These are phyloP conservation scores for Biscutella laevigata DNA, from an alignment of 441 rosid species.

Conservation along the genomic window DNA sequence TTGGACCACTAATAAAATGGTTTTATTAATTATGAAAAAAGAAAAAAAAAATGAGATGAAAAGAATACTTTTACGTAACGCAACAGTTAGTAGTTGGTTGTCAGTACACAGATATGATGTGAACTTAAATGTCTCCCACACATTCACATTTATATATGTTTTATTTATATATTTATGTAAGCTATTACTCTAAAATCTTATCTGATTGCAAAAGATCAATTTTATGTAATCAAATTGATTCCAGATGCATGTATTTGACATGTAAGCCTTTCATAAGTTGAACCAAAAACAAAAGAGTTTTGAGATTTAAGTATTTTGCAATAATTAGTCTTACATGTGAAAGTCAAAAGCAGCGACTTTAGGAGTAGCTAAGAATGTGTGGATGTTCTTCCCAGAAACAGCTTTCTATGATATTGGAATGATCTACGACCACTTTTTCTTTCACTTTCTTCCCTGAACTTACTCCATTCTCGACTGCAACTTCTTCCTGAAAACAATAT, in stretches of 20 bases:
- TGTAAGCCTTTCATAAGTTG: neutral
- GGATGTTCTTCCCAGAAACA: slow-evolving; percentile 59
- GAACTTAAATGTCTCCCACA: slow-evolving; percentile 11
- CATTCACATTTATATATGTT: neutral
- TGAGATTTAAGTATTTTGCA: neutral
- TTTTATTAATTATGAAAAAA: neutral
- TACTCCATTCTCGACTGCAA: slow-evolving; percentile 27
- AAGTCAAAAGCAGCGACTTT: slow-evolving; percentile 1
- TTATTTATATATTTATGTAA: neutral
- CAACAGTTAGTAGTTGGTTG: slow-evolving; percentile 2
- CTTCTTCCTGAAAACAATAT: slow-evolving; percentile 16
- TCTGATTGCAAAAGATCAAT: too few species aligned
- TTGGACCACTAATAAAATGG: slow-evolving; percentile 7
- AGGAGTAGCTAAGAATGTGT: slow-evolving; percentile 33
- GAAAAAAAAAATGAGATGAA: neutral
- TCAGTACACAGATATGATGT: slow-evolving; percentile 18
- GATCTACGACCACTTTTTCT: slow-evolving; percentile 36
- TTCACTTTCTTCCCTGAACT: slow-evolving; percentile 13
- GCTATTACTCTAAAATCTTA: too few species aligned
- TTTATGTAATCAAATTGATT: too few species aligned
- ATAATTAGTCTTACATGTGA: slow-evolving; percentile 1
- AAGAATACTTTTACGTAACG: slow-evolving; percentile 19
- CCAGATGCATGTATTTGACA: too few species aligned
- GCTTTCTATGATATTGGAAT: slow-evolving; percentile 57
- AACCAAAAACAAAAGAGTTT: too few species aligned